These are phyloP conservation scores for Aspergillus caelatus DNA, from an alignment of 2,329 filamentous ascomycete species.

Conservation along the genomic window DNA sequence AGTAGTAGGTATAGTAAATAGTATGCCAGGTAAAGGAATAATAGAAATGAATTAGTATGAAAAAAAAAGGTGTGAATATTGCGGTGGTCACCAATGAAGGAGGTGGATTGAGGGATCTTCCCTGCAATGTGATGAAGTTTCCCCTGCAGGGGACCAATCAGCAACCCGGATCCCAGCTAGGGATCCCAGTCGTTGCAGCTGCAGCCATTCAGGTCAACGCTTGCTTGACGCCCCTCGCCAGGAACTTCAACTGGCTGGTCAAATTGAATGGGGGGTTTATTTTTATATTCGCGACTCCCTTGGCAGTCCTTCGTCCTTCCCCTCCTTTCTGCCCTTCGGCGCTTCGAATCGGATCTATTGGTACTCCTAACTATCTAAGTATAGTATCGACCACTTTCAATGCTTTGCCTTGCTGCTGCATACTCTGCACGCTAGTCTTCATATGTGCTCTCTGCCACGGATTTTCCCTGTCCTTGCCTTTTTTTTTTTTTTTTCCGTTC, in stretches of 20 bases:
- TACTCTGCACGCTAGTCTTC: slow-evolving; percentile 24
- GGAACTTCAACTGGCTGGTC: not conserved
- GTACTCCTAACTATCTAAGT: not conserved
- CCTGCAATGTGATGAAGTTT: slow-evolving; percentile 24
- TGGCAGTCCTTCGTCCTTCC: not conserved
- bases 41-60: not conserved
- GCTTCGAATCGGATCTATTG: slow-evolving; percentile 22
- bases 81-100: not conserved
- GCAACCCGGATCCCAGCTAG: not conserved
- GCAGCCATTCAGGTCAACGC: not conserved
- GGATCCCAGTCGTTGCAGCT: not conserved
- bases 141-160: slow-evolving; percentile 24
- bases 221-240: not conserved
- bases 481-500: not conserved
- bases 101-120: not conserved
- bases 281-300: slow-evolving; percentile 5
- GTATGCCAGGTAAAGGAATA: not conserved
- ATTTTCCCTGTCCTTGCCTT: slow-evolving; percentile 7
- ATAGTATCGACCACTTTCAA: not conserved
- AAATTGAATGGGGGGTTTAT: not conserved
- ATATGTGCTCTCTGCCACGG: not conserved
- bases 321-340: slow-evolving; percentile 12
- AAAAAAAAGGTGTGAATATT: not conserved
- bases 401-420: slow-evolving; percentile 17
- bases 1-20: too few species aligned